These are phyloP conservation scores for Ensete glaucum DNA, from an alignment of 176 grass and related monocot species.

Conservation along the genomic window DNA sequence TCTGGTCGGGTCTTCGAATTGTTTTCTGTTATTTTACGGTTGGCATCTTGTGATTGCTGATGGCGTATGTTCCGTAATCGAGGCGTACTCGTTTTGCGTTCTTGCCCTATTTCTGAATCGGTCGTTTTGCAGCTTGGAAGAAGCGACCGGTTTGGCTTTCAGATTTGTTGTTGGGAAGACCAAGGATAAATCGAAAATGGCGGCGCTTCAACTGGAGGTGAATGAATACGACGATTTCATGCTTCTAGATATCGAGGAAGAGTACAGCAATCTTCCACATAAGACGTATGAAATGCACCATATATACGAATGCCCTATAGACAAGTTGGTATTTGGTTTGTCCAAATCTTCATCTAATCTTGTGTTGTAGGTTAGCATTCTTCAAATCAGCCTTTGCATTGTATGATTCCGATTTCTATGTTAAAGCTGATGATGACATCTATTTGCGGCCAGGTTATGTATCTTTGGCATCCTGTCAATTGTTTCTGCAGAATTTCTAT, in stretches of 20 bases:
- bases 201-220: slow-evolving; percentile 65
- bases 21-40: not conserved
- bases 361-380: slow-evolving; percentile 95
- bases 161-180: slow-evolving; percentile 87
- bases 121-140: slow-evolving; percentile 60
- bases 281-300: slow-evolving; percentile 64
- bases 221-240: slow-evolving; percentile 96
- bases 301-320: not conserved
- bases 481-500: slow-evolving; percentile 15
- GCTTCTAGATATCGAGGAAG: slow-evolving; percentile 77
- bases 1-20: not conserved
- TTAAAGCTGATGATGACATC: slow-evolving; percentile 99
- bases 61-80: not conserved
- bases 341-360: slow-evolving; percentile 45
- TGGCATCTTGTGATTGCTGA: not conserved
- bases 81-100: not conserved
- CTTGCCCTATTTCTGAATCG: not conserved
- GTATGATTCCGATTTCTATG: slow-evolving; percentile 97
- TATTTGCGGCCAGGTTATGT: slow-evolving; percentile 81
- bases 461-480: not conserved
- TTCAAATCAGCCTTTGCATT: slow-evolving; percentile 94
- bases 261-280: slow-evolving; percentile 96
- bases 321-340: not conserved
- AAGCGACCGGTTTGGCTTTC: slow-evolving; percentile 76
- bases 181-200: slow-evolving; percentile 84